Evolutionary conservation across 1,139 yeast species (phyloP), one percentile per base, ranked within the genome.

Genomic region (Kodamaea derodonti): DNA sequence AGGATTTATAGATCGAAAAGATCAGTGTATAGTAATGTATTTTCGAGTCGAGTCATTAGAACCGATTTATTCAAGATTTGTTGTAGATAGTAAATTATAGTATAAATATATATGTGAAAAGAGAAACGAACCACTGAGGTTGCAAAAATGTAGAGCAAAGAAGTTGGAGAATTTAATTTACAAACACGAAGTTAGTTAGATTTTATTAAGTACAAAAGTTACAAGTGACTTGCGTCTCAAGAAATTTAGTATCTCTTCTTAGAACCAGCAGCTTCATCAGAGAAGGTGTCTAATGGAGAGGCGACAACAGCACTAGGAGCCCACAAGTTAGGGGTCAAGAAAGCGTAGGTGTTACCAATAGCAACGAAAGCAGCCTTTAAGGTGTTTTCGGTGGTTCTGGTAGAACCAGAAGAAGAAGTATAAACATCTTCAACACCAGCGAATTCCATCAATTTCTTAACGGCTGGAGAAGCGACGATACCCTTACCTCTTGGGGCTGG

Each of bases 401-500:
- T 94, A 62, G 96, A 86, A 77, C 99, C 99, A 54, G 94, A 80
- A 61, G 98, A 90, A 60, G 95, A 80, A 60, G 98, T 94, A 87
- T 90, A 92, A 60, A 94, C 95, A 76, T 92, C 99, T 77, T 90
- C 95, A 71, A 92, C 85, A 86, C 99, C 99, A 65, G 97, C 98
- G 70, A 92, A 85, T 79, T 90, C 95, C 78, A 94, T 78, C 75
- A 92, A 82, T 78, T 88, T 88, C 85, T 88, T 92, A 71, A 92
- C 97, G 58, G 95, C 96, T 71, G 98, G 98, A 58, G 98, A 94
- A 66, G 99, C 99, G 60, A 92, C 97, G 67, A 92, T 87, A 84
- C 97, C 97, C 71, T 95, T 88, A 90, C 99, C 99, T 83, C 99
- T 94, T 82, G 99, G 98, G 57, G 99, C 99, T 72, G 99, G 99